These are phyloP conservation scores for Naegleria fowleri DNA, from an alignment of 208 protist species.

Conservation along the genomic window DNA sequence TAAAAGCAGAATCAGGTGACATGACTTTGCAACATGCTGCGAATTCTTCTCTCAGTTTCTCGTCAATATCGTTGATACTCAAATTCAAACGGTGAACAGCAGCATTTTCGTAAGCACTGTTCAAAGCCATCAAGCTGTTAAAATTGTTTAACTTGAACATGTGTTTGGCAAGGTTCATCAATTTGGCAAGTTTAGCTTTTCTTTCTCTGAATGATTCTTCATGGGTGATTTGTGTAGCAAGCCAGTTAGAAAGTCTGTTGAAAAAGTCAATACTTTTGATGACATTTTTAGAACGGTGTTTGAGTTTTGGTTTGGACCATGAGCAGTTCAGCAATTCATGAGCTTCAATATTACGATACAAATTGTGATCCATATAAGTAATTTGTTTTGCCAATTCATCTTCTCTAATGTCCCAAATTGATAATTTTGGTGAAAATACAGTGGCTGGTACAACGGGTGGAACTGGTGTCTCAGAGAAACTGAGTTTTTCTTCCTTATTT, in stretches of 20 bases:
- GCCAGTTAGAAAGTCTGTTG: background rate
- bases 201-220: background rate
- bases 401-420: background rate
- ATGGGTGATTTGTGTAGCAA: background rate
- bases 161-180: background rate
- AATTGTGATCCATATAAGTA: background rate
- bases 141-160: background rate
- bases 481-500: background rate
- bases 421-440: background rate
- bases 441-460: background rate
- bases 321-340: background rate
- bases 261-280: background rate
- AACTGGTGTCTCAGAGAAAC: too few relatives aligned
- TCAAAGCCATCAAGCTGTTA: background rate
- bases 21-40: background rate
- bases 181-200: background rate
- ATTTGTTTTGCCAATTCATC: slow-evolving; percentile 25
- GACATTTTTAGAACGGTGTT: background rate
- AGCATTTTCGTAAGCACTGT: background rate
- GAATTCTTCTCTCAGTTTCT: background rate
- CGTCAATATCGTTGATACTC: background rate
- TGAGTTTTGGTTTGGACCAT: background rate
- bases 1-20: background rate
- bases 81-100: background rate
- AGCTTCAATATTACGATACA: background rate